Evolutionary conservation across 345 rosid species (phyloP), one percentile per base, ranked within the genome.

Genomic region (Camelina laxa): DNA sequence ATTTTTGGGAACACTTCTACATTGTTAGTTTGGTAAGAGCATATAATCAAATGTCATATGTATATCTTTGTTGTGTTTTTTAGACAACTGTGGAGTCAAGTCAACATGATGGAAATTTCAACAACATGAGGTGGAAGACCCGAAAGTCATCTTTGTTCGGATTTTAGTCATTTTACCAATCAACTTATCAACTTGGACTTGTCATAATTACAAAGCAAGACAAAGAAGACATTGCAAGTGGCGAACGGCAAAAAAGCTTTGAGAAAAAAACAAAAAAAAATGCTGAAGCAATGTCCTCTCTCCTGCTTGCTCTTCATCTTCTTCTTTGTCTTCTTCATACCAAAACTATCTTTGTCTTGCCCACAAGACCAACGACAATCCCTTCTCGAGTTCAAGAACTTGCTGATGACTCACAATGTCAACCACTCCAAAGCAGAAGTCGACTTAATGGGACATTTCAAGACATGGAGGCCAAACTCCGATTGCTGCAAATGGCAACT

Each of bases 401-500:
- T 36, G 7, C 50, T 27, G 30, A 27, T 65, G 24, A 41, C 27
- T 31, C 45, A 42, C 16, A 38, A 12, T 45, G 54, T 63, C 70
- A 73, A 63, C 63, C 33, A 30, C 1, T 31, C 35, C 8, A 6
- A 0, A 31, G 35, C 35, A 1, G 35, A 31, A 5, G 6, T 31
- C 35, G 35, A 31, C 6, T 6, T 31, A 31, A 6, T 31, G 35
- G 7, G 3, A 73, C 6, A 0, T 30, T 63, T 73, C 31, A 10
- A 33, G 47, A 44, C 77, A 73, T 73, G 71, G 77, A 56, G 2
- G 36, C 77, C 36, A 36, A 65, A 73, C 77, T 65, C 71, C 10
- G 77, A 73, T 55, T 73, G 71, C 58, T 73, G 77, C 77, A 64
- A 30, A 44, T 73, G 77, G 77, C 12, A 65, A 22, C 31, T 11